These are phyloP conservation scores for Teratosphaeria zuluensis DNA, from an alignment of 2,329 filamentous ascomycete genomes.

Conservation along the genomic window DNA sequence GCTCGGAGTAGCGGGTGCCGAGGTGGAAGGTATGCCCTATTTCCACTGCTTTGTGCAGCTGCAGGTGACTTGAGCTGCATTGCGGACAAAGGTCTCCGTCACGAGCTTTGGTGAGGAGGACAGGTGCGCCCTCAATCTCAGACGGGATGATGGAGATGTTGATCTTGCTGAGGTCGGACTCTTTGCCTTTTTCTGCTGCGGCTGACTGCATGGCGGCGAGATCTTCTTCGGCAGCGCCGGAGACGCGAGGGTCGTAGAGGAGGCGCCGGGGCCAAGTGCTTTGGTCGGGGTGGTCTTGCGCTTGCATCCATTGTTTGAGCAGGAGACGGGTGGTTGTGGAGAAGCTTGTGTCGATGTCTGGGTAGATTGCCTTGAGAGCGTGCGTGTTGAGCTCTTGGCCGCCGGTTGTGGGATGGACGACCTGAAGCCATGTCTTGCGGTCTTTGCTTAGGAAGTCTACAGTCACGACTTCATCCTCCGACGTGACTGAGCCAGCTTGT, in stretches of 20 bases:
- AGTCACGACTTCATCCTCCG: neutral
- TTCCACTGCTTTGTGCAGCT: conserved; percentile 67
- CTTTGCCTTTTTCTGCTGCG: neutral
- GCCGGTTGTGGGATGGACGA: conserved; percentile 35
- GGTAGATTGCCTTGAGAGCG: conserved; percentile 55
- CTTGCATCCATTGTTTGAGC: neutral
- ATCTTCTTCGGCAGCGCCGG: neutral
- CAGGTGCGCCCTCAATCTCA: conserved; percentile 15
- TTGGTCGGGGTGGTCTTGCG: neutral
- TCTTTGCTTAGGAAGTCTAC: conserved; percentile 50
- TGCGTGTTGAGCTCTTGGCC: conserved; percentile 43
- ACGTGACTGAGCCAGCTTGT: neutral
- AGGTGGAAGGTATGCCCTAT: conserved; percentile 93
- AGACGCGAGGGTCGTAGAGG: conserved; percentile 1
- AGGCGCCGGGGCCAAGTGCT: neutral
- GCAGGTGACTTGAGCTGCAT: conserved; percentile 54
- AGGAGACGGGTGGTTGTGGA: neutral
- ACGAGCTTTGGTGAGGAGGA: conserved; percentile 57
- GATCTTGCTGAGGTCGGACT: conserved; percentile 1
- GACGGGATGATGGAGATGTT: conserved; percentile 1
- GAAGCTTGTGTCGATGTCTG: conserved; percentile 54
- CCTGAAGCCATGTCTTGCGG: conserved; percentile 56
- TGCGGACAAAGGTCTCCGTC: conserved; percentile 63
- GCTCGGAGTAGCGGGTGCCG: conserved; percentile 74
- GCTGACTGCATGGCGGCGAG: neutral